These are phyloP conservation scores for Fusarium solani-melongenae DNA, from an alignment of 2,329 filamentous ascomycete genomes.

Conservation along the genomic window DNA sequence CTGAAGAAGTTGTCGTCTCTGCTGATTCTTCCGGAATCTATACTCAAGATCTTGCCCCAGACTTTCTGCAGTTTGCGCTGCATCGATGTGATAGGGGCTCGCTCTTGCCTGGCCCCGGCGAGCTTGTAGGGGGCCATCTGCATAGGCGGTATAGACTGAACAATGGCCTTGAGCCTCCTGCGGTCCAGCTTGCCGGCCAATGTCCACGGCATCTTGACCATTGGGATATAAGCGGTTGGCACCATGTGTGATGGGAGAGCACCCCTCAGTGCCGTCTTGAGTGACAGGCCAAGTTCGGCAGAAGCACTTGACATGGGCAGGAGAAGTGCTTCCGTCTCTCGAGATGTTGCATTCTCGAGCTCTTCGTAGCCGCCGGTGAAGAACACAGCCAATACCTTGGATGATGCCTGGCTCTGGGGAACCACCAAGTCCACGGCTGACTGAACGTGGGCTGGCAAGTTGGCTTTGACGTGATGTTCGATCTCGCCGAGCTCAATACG, in stretches of 20 bases:
- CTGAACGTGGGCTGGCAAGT: conserved; percentile 53
- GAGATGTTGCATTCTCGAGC: not conserved
- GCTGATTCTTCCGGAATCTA: not conserved
- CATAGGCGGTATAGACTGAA: conserved; percentile 3
- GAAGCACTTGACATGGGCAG: conserved; percentile 17
- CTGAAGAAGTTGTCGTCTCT: conserved; percentile 55
- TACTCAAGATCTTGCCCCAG: conserved; percentile 10
- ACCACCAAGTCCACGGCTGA: conserved; percentile 61
- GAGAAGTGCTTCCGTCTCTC: not conserved
- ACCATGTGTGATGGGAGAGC: conserved; percentile 53
- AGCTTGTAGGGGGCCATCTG: conserved; percentile 31
- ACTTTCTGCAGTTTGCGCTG: conserved; percentile 48
- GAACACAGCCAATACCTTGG: conserved; percentile 35
- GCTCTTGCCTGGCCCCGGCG: conserved; percentile 32
- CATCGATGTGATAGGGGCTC: conserved; percentile 48
- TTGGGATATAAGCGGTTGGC: conserved; percentile 54
- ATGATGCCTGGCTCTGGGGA: conserved; percentile 43
- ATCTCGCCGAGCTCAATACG: conserved; percentile 62
- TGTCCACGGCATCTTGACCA: conserved; percentile 53
- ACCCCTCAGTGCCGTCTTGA: conserved; percentile 20
- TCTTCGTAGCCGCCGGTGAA: conserved; percentile 12
- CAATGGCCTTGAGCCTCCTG: conserved; percentile 46
- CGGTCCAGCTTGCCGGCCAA: conserved; percentile 58
- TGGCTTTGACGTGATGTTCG: conserved; percentile 55
- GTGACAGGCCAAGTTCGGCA: not conserved